Conservation (phyloP, 257 asterid genomes). For the Fraxinus americana region DNA sequence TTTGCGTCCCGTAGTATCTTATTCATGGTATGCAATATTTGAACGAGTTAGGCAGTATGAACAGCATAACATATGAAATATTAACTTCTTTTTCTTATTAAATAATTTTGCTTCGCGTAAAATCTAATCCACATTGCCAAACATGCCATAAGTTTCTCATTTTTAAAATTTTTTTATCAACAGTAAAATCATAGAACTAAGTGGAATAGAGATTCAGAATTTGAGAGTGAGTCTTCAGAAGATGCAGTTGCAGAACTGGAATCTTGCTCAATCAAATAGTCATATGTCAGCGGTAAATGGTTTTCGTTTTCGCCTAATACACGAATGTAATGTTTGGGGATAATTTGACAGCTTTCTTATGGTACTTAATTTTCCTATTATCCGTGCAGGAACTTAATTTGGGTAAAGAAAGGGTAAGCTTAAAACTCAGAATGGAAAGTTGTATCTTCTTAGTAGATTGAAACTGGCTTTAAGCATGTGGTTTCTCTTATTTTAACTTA, state of each 20-base stretch:
- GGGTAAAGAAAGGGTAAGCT: conserved; percentile 68
- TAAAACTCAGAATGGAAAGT: not conserved
- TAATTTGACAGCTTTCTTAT: conserved; percentile 12
- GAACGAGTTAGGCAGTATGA: no score
- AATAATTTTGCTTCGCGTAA: no score
- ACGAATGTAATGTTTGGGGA: not conserved
- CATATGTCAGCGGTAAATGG: conserved; percentile 67
- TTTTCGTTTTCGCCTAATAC: not conserved
- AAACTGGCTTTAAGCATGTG: no score
- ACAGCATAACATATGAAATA: no score
- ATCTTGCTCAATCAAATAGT: conserved; percentile 78
- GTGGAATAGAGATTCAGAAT: conserved; percentile 69
- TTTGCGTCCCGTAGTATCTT: no score
- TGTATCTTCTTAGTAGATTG: not conserved
- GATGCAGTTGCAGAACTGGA: conserved; percentile 84
- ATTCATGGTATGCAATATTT: no score
- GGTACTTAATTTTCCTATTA: conserved; percentile 15
- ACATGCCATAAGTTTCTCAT: no score
- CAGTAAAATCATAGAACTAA: conserved; percentile 81
- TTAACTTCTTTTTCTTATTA: no score
- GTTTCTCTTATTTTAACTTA: not conserved
- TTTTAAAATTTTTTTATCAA: not conserved
- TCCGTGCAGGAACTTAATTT: conserved; percentile 71
- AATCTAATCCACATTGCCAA: no score
- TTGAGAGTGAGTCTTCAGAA: conserved; percentile 65